Base-by-base conservation (phyloP, 2,329 filamentous ascomycete genomes). In the Microsporum audouinii region DNA sequence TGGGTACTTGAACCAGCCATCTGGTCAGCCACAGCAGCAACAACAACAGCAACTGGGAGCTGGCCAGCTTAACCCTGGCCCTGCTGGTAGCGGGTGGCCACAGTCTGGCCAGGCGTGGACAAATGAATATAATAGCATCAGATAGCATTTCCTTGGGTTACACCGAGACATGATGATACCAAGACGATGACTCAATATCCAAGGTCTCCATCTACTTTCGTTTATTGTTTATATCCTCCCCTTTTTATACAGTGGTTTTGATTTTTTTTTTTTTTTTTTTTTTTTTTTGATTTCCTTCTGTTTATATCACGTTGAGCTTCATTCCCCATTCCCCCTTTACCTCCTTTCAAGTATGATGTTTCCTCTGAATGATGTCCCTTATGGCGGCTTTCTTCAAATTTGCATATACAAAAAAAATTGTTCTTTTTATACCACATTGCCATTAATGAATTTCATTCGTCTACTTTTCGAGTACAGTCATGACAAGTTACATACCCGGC, bases 1-100 rank as follows among this genome's bases (percentile, higher is more conserved):
- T 47, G 70, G 71, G 7, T 75, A 73, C 66, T 66, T 63, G 23
- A 68, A 68, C 57, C 75, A 72, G 49, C 65, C 60, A 2, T 55
- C 53, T n/a, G 58, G 29, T 10, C 62, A 51, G 39, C 17, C 39
- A 14, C 58, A 49, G 23, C 45, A 58, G 29, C 49, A 57, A 14
- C 58, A 49, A 23, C 45, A 58, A 36, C 49, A 57, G 55, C 29
- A 62, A 59, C n/a, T 59, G 41, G 59, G 60, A 65, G 34, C 65
- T 68, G 60, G 66, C 66, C 47, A 66, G 65, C 49, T 64, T 66
- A 71, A 70, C 60, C 63, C 67, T 39, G 68, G 68, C 5, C 68
- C 43, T 3, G 33, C 55, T 10, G 43, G 43, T n/a, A 51, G 59
- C n/a, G 49, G 49, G 7, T 62, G 64, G 63, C 39, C 53, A 17